Conservation (phyloP, 192 early-diverging fungal genomes). For the Diversispora epigaea region DNA sequence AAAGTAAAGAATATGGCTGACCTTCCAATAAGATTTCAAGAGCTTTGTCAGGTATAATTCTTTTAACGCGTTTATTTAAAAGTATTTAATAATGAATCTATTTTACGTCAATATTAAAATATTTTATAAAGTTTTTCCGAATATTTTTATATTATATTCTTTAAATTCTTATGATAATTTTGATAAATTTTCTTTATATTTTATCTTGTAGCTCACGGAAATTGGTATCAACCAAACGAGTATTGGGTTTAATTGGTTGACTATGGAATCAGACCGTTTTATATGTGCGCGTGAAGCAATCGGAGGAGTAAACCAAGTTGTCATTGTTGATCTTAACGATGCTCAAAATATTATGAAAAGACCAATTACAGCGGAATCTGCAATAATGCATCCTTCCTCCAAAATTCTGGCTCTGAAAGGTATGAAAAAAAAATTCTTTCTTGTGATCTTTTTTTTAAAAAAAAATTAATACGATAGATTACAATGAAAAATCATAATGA, state of each 20-base stretch:
- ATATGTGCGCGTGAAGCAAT: conserved; percentile 89
- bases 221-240: conserved; percentile 87
- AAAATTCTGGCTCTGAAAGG: conserved; percentile 97
- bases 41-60: background rate
- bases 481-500: background rate
- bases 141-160: background rate
- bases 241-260: conserved; percentile 97
- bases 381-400: conserved; percentile 94
- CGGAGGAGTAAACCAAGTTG: conserved; percentile 65
- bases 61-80: too few relatives aligned
- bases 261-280: conserved; percentile 97
- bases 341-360: conserved; percentile 78
- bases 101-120: background rate
- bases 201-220: conserved; percentile 70
- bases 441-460: background rate
- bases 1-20: background rate
- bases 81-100: background rate
- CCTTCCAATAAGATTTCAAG: conserved; percentile 13
- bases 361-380: conserved; percentile 96
- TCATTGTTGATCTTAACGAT: conserved; percentile 92
- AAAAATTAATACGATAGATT: background rate
- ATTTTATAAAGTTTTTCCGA: background rate
- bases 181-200: background rate
- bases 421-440: conserved; percentile 24
- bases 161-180: background rate